Conservation (phyloP, 495 filamentous ascomycete species). For the Sordaria brevicollis region DNA sequence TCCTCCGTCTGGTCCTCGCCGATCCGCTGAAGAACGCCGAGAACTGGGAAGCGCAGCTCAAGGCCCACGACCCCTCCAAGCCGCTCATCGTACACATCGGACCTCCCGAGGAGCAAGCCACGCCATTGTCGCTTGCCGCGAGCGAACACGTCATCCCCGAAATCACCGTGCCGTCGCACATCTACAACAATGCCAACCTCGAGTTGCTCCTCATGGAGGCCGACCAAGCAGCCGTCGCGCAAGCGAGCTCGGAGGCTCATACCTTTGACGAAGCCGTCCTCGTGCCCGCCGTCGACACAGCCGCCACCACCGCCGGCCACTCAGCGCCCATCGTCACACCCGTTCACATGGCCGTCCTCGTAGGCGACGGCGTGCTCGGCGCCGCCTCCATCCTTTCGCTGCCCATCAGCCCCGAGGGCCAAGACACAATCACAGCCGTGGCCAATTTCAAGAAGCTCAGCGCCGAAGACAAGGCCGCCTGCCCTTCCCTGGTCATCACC, state of each 20-base stretch:
- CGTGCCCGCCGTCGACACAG: constrained; percentile 62
- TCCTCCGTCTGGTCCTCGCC: constrained; percentile 62
- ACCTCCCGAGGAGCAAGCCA: constrained; percentile 6
- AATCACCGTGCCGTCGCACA: constrained; percentile 51
- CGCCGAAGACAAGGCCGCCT: constrained; percentile 19
- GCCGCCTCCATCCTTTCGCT: constrained; percentile 29
- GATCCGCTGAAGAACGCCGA: constrained; percentile 60
- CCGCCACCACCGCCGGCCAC: constrained; percentile 47
- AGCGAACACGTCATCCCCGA: constrained; percentile 32
- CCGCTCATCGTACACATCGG: constrained; percentile 39
- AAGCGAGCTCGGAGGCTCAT: constrained; percentile 13
- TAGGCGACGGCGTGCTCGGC: constrained; percentile 52
- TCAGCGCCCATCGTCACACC: constrained; percentile 63
- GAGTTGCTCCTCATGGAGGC: constrained; percentile 65
- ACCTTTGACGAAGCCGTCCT: constrained; percentile 50
- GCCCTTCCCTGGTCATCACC: constrained; percentile 24
- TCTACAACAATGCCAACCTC: constrained; percentile 56
- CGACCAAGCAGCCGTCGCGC: constrained; percentile 34
- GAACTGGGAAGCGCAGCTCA: constrained; percentile 62
- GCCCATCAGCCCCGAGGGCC: constrained; percentile 20
- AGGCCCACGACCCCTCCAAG: constrained; percentile 30
- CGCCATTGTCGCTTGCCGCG: constrained; percentile 1
- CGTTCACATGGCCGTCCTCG: constrained; percentile 72
- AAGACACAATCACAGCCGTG: constrained; percentile 26
- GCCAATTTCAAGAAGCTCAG: constrained; percentile 31